Evolutionary conservation across 257 asterid species (phyloP), one percentile per base, ranked within the genome.

Genomic region (Solanum chiquidenum): DNA sequence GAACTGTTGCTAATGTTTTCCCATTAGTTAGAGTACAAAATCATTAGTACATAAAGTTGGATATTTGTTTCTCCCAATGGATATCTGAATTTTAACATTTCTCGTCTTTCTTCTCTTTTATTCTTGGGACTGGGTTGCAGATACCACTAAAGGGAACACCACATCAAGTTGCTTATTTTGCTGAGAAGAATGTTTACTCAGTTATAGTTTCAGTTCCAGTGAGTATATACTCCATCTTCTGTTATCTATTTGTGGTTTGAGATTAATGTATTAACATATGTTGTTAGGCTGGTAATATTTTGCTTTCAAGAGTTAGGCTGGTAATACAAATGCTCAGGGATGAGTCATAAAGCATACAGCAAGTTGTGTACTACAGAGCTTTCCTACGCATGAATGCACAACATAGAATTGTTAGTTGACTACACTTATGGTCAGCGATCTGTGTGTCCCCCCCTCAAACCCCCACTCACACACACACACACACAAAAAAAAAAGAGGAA

Each of bases 171-270:
- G 93, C 98, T 88, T 97, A 95, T 91, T 97, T 94, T 89, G 90
- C 98, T 62, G 99, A 97, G 94, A 97, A 97, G 96, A 95, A 95
- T 91, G 89, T 95, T 87, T 97, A 95, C 92, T 94, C 99, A 5
- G 91, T 97, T 40, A 95, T 97, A 92, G 98, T 97, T 88, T 97
- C 98, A 87, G 94, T 92, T 89, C 97, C 98, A 42, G 99, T 97
- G 89, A 94, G 99, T 92, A 87, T 72, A 86, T 46, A 49, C 25
- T 88, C 37, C 42, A 9, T 34, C 86, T n/a, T 88, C 85, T 23
- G 68, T 35, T 20, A 38, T 37, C 20, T 83, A 34, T 83, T 74
- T 5, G 18, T 89, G 44, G 69, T 66, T 64, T 38, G 35, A 6
- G 23, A 80, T 49, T 77, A 77, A 21, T 76, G 86, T 34, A 29